phyloP scores from a whole-genome alignment of 257 asterid genomes.

The Verbena officinalis region DNA sequence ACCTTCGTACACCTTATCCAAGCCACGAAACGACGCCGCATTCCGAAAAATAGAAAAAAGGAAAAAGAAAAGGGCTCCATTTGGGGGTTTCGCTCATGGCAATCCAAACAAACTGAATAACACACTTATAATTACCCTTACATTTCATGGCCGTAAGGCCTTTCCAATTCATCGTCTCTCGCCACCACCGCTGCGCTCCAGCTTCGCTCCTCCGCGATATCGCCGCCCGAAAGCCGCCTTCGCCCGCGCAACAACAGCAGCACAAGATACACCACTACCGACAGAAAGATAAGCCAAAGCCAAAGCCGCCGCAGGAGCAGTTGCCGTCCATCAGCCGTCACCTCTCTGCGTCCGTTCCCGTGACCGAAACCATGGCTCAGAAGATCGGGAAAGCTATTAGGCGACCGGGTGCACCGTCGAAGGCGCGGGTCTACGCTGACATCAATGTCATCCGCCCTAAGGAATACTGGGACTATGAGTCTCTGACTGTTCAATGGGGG shows the following conservation, averaged over 20 bases:
- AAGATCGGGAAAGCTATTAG: slow-evolving; percentile 89
- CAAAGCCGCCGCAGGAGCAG: slow-evolving; percentile 26
- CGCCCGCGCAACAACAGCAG: slow-evolving; percentile 27
- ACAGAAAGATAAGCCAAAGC: slow-evolving; percentile 18
- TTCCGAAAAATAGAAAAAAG: background rate
- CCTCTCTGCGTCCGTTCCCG: slow-evolving; percentile 34
- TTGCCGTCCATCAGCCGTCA: slow-evolving; percentile 37
- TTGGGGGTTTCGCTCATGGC: slow-evolving; percentile 18
- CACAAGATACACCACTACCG: slow-evolving; percentile 13
- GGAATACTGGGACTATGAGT: slow-evolving; percentile 96
- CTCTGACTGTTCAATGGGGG: slow-evolving; percentile 97
- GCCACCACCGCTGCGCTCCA: slow-evolving; percentile 42
- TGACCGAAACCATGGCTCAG: slow-evolving; percentile 73
- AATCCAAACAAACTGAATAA: slow-evolving; percentile 13
- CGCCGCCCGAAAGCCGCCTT: slow-evolving; percentile 37
- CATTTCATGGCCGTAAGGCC: slow-evolving; percentile 90
- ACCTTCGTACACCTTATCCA: slow-evolving; percentile 25
- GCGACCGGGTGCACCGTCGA: slow-evolving; percentile 82
- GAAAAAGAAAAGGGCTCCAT: slow-evolving; percentile 23
- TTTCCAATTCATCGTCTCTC: slow-evolving; percentile 52
- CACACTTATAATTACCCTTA: slow-evolving; percentile 39
- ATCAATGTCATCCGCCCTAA: slow-evolving; percentile 83
- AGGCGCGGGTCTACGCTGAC: slow-evolving; percentile 83
- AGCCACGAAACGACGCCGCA: slow-evolving; percentile 30
- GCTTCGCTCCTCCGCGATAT: slow-evolving; percentile 41